Conservation (phyloP, 1,284 basidiomycete genomes). For the Apiotrichum sp. region DNA sequence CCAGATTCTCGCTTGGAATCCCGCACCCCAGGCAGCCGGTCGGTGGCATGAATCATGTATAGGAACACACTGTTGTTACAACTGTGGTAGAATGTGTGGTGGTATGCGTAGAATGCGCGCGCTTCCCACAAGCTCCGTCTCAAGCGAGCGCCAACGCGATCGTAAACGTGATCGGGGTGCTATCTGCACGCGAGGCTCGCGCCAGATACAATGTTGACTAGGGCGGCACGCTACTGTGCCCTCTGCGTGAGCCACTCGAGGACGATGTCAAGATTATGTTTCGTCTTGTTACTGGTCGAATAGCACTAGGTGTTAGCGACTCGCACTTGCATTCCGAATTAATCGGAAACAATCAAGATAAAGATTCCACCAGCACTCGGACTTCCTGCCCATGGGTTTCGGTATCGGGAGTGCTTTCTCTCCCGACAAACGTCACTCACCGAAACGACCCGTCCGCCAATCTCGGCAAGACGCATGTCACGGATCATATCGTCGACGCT, state of each 20-base stretch:
- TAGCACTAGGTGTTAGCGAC: slow-evolving; percentile 20
- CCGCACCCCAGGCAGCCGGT: background rate
- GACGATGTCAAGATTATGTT: slow-evolving; percentile 67
- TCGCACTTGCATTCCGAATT: no score
- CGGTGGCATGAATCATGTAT: background rate
- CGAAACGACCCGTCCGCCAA: slow-evolving; percentile 75
- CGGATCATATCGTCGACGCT: slow-evolving; percentile 80
- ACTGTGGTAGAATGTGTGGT: background rate
- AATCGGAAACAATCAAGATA: no score
- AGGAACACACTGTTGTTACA: slow-evolving; percentile 1
- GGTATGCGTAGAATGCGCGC: no score
- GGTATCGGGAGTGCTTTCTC: slow-evolving; percentile 2
- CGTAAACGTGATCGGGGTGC: no score
- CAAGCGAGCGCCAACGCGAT: no score
- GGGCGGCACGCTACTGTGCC: slow-evolving; percentile 17
- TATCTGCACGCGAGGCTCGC: no score
- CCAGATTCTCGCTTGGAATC: no score
- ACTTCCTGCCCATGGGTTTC: no score
- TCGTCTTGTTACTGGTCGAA: slow-evolving; percentile 74
- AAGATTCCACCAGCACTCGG: no score
- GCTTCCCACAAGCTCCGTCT: no score
- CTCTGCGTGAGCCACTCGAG: slow-evolving; percentile 48
- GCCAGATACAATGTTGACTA: no score
- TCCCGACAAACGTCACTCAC: slow-evolving; percentile 52
- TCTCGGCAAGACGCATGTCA: slow-evolving; percentile 72